Percentiles rank a stretch among this genome's conserved stretches.
Conservation (phyloP, 2,329 filamentous ascomycete genomes). For the Colletotrichum aenigma region DNA sequence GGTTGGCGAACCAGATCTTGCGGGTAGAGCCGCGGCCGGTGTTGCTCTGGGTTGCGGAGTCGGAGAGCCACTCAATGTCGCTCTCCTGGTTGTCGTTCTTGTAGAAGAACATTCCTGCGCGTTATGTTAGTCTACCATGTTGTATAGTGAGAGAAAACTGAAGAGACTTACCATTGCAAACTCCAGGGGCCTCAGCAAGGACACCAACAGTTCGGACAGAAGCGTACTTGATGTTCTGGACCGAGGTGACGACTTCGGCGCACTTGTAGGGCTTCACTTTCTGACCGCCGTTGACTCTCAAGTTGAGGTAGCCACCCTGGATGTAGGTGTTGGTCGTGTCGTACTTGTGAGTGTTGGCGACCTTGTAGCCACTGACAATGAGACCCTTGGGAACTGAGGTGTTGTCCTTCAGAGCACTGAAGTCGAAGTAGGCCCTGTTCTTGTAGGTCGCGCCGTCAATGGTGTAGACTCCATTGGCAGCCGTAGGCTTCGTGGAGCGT, state of each 20-base stretch:
- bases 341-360: conserved; percentile 18
- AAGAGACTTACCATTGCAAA: conserved; percentile 31
- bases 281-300: conserved; percentile 29
- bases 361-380: conserved; percentile 23
- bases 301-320: conserved; percentile 30
- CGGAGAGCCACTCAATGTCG: conserved; percentile 36
- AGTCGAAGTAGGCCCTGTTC: conserved; percentile 6
- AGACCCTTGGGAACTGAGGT: conserved; percentile 24
- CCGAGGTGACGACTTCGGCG: conserved; percentile 27
- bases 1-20: conserved; percentile 34
- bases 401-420: background rate
- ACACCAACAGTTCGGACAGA: conserved; percentile 32
- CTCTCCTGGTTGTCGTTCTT: conserved; percentile 29
- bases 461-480: background rate
- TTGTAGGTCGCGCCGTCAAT: background rate
- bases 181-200: conserved; percentile 28
- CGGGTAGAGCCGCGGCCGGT: conserved; percentile 16
- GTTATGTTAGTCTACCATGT: background rate
- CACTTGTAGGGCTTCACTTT: conserved; percentile 24
- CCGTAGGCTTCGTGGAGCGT: background rate
- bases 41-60: conserved; percentile 28
- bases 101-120: conserved; percentile 35
- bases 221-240: conserved; percentile 31
- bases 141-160: rapidly evolving
- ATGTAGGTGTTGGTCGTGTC: conserved; percentile 21